phyloP scores from a whole-genome alignment of 805 yeast genomes.

The Ogataea nitratoaversa region DNA sequence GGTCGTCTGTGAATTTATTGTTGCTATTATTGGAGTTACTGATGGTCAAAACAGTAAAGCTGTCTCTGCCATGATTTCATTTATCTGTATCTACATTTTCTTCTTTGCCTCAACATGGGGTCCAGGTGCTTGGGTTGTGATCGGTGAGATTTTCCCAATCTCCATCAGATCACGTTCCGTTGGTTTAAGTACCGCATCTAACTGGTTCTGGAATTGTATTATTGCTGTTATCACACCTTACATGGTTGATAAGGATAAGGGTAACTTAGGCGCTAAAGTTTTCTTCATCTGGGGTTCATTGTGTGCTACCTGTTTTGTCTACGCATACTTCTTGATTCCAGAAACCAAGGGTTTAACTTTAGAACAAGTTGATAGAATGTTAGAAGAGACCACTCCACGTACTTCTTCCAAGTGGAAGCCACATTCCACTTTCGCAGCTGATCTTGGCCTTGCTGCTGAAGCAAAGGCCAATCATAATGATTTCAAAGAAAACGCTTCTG shows the following conservation, averaged over 20 bases:
- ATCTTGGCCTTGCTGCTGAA: constrained; percentile 25
- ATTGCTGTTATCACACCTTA: constrained; percentile 77
- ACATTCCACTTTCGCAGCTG: constrained; percentile 29
- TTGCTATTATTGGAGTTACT: constrained; percentile 39
- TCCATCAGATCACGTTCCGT: constrained; percentile 72
- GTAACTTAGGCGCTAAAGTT: constrained; percentile 58
- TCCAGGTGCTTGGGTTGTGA: constrained; percentile 69
- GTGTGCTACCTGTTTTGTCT: constrained; percentile 45
- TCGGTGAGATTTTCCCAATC: constrained; percentile 63
- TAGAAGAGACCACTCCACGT: constrained; percentile 33
- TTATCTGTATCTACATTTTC: constrained; percentile 60
- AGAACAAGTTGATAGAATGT: constrained; percentile 67
- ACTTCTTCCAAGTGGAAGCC: constrained; percentile 34
- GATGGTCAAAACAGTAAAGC: constrained; percentile 26
- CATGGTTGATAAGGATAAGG: constrained; percentile 60
- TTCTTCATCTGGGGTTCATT: constrained; percentile 69
- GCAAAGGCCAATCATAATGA: constrained; percentile 12
- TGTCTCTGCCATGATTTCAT: constrained; percentile 33
- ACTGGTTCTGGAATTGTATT: constrained; percentile 75
- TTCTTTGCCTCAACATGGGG: constrained; percentile 86
- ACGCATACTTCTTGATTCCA: constrained; percentile 67
- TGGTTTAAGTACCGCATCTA: constrained; percentile 67
- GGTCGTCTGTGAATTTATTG: constrained; percentile 53
- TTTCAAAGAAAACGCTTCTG: constrained; percentile 16
- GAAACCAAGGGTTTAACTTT: constrained; percentile 79